These are phyloP conservation scores for Toxicodendron radicans DNA, from an alignment of 345 rosid species.

Conservation along the genomic window DNA sequence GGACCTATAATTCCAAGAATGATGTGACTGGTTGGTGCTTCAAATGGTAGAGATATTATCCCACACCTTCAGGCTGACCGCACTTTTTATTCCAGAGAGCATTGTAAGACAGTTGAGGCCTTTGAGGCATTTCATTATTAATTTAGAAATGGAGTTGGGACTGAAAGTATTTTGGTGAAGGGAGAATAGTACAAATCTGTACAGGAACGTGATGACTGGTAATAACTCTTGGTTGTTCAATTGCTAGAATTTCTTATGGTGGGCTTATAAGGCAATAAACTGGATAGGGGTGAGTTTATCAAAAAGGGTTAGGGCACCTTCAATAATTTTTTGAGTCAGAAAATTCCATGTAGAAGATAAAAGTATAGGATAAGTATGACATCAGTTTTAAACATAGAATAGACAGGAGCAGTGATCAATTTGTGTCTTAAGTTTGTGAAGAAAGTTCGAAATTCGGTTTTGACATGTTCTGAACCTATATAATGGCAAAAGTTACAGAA, in stretches of 20 bases:
- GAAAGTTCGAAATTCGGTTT: not conserved
- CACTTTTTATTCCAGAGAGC: not conserved
- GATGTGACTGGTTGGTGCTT: not conserved
- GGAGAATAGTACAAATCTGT: too few relatives aligned
- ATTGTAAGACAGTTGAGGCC: not conserved
- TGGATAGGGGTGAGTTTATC: not conserved
- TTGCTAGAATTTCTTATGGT: too few relatives aligned
- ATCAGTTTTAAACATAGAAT: not conserved
- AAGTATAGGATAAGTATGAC: not conserved
- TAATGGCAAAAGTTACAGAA: not conserved
- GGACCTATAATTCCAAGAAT: not conserved
- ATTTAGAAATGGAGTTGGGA: not conserved
- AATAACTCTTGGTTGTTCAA: not conserved
- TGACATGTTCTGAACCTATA: not conserved
- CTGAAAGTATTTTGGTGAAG: not conserved
- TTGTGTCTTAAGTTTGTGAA: not conserved
- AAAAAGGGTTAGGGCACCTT: not conserved
- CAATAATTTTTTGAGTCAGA: too few relatives aligned
- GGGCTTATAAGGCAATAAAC: not conserved
- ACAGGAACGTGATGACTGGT: not conserved
- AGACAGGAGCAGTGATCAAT: not conserved
- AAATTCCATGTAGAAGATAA: too few relatives aligned
- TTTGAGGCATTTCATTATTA: not conserved
- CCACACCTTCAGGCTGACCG: not conserved
- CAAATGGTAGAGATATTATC: not conserved